phyloP scores from a whole-genome alignment of 306 rosid species.

The Quercus wislizeni region DNA sequence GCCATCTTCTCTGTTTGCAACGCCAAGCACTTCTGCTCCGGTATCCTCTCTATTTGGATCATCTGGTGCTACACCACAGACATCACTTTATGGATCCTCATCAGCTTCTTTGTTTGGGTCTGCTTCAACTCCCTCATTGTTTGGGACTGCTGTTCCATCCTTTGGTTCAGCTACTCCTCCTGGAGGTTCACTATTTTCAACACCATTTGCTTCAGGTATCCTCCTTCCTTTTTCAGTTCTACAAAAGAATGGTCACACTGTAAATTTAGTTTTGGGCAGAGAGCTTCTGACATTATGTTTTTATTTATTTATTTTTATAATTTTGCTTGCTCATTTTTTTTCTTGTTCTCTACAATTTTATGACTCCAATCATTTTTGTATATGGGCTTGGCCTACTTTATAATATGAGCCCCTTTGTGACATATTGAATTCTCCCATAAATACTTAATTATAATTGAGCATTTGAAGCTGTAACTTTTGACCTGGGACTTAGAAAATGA shows the following conservation, averaged over 20 bases:
- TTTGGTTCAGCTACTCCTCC: constrained; percentile 55
- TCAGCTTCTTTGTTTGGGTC: constrained; percentile 56
- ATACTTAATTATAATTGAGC: too few relatives aligned
- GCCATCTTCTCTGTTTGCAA: constrained; percentile 64
- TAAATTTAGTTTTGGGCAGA: too few relatives aligned
- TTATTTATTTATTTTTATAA: too few relatives aligned
- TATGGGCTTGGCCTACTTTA: too few relatives aligned
- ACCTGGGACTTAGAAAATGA: too few relatives aligned
- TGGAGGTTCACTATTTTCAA: constrained; percentile 66
- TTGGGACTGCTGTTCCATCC: constrained; percentile 47
- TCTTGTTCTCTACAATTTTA: too few relatives aligned
- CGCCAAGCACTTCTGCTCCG: constrained; percentile 69
- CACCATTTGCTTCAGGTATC: constrained; percentile 81
- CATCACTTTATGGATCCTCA: constrained; percentile 60
- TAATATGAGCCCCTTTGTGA: too few relatives aligned
- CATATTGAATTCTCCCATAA: too few relatives aligned
- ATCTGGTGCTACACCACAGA: constrained; percentile 62
- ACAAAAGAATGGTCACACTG: background rate
- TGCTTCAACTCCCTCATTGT: constrained; percentile 62
- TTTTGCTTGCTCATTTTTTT: too few relatives aligned
- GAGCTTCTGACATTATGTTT: too few relatives aligned
- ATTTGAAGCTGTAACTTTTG: too few relatives aligned
- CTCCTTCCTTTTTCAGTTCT: constrained; percentile 18
- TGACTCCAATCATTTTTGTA: too few relatives aligned
- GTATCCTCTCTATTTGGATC: constrained; percentile 53